Conservation (phyloP, 1,284 basidiomycete species). For the Trichosporon sp. region DNA sequence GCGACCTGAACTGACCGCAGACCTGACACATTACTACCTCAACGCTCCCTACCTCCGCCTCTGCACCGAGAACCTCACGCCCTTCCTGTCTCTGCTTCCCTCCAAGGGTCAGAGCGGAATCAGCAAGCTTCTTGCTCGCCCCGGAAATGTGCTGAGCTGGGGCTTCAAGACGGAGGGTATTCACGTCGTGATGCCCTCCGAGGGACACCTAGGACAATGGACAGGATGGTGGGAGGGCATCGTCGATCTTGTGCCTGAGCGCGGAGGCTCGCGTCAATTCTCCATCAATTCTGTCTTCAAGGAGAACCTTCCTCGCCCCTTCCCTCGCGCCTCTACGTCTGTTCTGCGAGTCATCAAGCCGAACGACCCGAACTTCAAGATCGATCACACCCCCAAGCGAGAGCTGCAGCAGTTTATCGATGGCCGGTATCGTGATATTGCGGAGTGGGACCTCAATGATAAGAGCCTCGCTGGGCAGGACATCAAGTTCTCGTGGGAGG, state of each 20-base stretch:
- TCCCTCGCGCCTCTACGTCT: slow-evolving; percentile 57
- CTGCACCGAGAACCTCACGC: slow-evolving; percentile 95
- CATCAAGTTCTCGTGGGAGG: slow-evolving; percentile 45
- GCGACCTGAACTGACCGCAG: slow-evolving; percentile 12
- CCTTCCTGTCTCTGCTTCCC: slow-evolving; percentile 88
- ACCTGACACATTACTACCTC: slow-evolving; percentile 47
- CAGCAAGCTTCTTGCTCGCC: slow-evolving; percentile 77
- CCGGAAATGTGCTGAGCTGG: slow-evolving; percentile 80
- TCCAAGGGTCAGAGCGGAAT: slow-evolving; percentile 88
- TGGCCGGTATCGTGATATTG: slow-evolving; percentile 24
- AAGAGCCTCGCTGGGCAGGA: slow-evolving; percentile 23
- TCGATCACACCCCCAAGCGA: slow-evolving; percentile 12
- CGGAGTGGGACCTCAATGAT: slow-evolving; percentile 48
- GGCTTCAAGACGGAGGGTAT: slow-evolving; percentile 56
- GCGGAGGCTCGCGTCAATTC: slow-evolving; percentile 63
- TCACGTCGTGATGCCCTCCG: slow-evolving; percentile 39
- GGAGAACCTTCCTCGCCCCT: slow-evolving; percentile 55
- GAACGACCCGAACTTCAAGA: slow-evolving; percentile 4
- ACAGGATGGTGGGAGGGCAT: slow-evolving; percentile 74
- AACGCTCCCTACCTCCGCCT: slow-evolving; percentile 70
- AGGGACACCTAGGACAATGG: slow-evolving; percentile 50
- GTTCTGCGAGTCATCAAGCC: slow-evolving; percentile 35
- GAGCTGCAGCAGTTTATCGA: slow-evolving; percentile 27
- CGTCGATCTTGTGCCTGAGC: slow-evolving; percentile 63
- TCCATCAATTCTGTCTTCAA: slow-evolving; percentile 69